Conservation (phyloP, 495 filamentous ascomycete genomes). For the Neurospora africana region DNA sequence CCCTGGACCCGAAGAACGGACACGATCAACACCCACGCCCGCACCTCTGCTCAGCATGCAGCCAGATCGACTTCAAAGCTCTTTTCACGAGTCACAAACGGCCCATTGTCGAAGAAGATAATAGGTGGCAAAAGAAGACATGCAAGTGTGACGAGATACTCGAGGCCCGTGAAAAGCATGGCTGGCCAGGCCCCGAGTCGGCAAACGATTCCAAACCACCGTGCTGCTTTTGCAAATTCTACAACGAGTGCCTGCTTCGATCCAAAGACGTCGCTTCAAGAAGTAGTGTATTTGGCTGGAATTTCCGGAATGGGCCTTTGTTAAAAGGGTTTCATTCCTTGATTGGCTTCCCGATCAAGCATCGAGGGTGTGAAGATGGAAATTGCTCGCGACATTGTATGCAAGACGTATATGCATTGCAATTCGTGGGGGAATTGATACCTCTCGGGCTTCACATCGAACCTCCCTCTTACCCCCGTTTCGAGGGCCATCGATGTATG, state of each 20-base stretch:
- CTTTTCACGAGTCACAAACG: background rate
- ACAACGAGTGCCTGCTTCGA: background rate
- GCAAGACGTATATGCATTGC: background rate
- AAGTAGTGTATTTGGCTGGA: no score
- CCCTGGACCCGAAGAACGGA: background rate
- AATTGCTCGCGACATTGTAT: background rate
- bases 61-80: background rate
- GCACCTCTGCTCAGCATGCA: background rate
- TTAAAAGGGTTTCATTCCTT: background rate
- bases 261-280: background rate
- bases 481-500: no score
- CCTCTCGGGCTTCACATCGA: no score
- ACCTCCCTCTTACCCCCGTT: no score
- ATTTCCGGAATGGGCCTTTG: rapidly evolving
- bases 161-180: background rate
- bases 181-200: background rate
- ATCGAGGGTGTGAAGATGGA: no score
- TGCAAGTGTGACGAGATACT: background rate
- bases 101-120: no score
- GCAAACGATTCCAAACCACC: background rate
- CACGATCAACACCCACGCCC: background rate
- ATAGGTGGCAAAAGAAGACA: background rate
- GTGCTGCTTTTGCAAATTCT: background rate
- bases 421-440: no score
- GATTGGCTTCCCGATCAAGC: background rate